Percentiles rank a stretch among this genome's conserved stretches.
These are phyloP conservation scores for Lachancea kluyveri DNA, from an alignment of 805 yeast genomes.

Conservation along the genomic window DNA sequence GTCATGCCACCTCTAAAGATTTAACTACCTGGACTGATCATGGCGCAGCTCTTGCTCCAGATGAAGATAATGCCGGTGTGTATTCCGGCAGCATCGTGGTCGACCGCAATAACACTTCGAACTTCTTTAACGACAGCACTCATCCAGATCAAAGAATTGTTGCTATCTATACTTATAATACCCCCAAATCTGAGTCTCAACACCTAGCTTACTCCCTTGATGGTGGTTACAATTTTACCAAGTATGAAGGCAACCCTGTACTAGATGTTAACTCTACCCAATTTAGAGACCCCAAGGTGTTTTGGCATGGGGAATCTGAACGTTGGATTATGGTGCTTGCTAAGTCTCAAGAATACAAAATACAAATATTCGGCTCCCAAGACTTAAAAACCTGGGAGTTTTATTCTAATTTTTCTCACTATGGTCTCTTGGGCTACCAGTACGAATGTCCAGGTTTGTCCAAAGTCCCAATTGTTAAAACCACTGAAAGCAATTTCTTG, in stretches of 20 bases:
- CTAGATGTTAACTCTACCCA: slow-evolving; percentile 26
- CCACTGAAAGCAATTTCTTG: slow-evolving; percentile 9
- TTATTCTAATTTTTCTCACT: slow-evolving; percentile 23
- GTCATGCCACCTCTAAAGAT: slow-evolving; percentile 36
- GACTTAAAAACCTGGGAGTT: slow-evolving; percentile 26
- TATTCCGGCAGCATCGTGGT: slow-evolving; percentile 35
- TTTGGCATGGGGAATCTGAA: slow-evolving; percentile 28
- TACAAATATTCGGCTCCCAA: slow-evolving; percentile 25
- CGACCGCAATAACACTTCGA: slow-evolving; percentile 34
- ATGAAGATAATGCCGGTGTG: slow-evolving; percentile 26
- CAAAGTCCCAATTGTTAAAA: slow-evolving; percentile 23
- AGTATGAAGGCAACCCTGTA: slow-evolving; percentile 30
- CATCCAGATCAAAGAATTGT: slow-evolving; percentile 31
- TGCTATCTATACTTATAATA: slow-evolving; percentile 32
- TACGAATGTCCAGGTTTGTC: slow-evolving; percentile 39
- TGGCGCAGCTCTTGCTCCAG: slow-evolving; percentile 29
- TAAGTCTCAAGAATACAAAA: slow-evolving; percentile 26
- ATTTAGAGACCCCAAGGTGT: slow-evolving; percentile 33
- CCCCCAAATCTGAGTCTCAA: slow-evolving; percentile 27
- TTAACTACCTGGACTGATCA: slow-evolving; percentile 31
- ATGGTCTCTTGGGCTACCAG: slow-evolving; percentile 32
- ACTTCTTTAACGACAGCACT: slow-evolving; percentile 24
- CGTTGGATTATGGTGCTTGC: slow-evolving; percentile 31
- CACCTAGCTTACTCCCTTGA: slow-evolving; percentile 32
- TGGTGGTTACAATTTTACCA: slow-evolving; percentile 32